Conservation (phyloP, 768 basidiomycete genomes). For the Phlebiopsis gigantea region DNA sequence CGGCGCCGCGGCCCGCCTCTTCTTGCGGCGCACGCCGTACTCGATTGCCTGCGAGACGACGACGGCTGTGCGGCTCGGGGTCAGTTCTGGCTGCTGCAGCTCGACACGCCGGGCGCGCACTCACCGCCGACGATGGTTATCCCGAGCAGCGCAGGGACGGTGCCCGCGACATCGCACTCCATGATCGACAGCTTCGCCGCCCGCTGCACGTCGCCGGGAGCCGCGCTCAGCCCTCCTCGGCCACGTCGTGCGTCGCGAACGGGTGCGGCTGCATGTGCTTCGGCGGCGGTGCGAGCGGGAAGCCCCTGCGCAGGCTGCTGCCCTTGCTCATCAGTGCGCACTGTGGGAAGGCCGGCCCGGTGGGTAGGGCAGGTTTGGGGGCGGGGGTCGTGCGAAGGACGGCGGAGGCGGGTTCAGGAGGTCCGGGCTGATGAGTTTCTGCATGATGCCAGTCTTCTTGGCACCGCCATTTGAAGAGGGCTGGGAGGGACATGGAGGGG, state of each 20-base stretch:
- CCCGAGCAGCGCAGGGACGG: not conserved
- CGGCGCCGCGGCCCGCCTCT: slow-evolving; percentile 31
- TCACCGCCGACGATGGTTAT: not conserved
- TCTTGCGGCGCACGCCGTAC: slow-evolving; percentile 15
- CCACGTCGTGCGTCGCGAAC: slow-evolving; percentile 44
- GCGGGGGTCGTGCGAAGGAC: slow-evolving; percentile 18
- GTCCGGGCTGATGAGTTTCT: not conserved
- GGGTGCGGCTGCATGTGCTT: slow-evolving; percentile 35
- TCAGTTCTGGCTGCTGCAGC: too few relatives aligned
- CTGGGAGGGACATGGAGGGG: not conserved
- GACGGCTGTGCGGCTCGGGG: not conserved
- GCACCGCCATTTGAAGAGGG: not conserved
- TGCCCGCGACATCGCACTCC: not conserved
- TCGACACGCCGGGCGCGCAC: not conserved
- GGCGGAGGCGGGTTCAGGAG: slow-evolving; percentile 15
- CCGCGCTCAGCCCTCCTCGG: slow-evolving; percentile 46
- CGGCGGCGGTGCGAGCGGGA: slow-evolving; percentile 39
- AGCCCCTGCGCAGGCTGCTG: slow-evolving; percentile 36
- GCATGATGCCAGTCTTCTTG: not conserved
- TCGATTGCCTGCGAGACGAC: not conserved
- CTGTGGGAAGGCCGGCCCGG: slow-evolving; percentile 32
- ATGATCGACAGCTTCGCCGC: slow-evolving; percentile 3
- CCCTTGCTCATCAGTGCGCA: slow-evolving; percentile 27
- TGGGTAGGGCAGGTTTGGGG: slow-evolving; percentile 11
- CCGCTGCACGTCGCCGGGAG: slow-evolving; percentile 17